These are phyloP conservation scores for Candida krabiensis DNA, from an alignment of 805 yeast species.

Conservation along the genomic window DNA sequence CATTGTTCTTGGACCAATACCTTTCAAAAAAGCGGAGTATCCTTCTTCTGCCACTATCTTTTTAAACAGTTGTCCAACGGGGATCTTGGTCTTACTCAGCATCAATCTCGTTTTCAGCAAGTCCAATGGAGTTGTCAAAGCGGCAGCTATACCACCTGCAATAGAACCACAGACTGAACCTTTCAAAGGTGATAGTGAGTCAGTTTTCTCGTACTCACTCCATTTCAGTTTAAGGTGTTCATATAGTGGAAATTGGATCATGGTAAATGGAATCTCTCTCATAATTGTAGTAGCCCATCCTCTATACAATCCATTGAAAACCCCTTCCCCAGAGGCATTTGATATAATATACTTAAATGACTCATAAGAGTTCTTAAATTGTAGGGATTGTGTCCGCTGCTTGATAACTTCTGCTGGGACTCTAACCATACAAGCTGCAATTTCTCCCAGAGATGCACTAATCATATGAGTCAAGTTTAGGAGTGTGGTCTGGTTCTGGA, in stretches of 20 bases:
- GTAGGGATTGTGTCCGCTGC: conserved; percentile 86
- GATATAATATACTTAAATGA: conserved; percentile 63
- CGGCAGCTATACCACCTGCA: conserved; percentile 84
- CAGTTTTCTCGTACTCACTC: conserved; percentile 42
- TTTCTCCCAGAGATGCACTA: conserved; percentile 86
- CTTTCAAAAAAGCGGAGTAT: conserved; percentile 65
- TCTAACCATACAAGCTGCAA: conserved; percentile 89
- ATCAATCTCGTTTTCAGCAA: conserved; percentile 82
- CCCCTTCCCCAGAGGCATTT: conserved; percentile 76
- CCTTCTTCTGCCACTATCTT: conserved; percentile 75
- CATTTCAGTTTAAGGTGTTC: conserved; percentile 72
- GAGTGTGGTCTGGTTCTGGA: conserved; percentile 24
- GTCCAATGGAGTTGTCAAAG: conserved; percentile 77
- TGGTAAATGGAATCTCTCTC: conserved; percentile 95
- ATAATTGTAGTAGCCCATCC: conserved; percentile 93
- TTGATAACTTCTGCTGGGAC: conserved; percentile 97
- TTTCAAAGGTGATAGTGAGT: conserved; percentile 57
- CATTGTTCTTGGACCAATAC: conserved; percentile 92
- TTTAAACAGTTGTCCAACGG: conserved; percentile 47
- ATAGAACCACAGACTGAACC: conserved; percentile 84
- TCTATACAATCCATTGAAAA: conserved; percentile 75
- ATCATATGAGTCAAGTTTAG: conserved; percentile 71
- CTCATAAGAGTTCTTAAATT: conserved; percentile 55
- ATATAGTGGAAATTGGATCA: conserved; percentile 93
- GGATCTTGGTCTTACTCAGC: conserved; percentile 57